Evolutionary conservation across 2,329 filamentous ascomycete genomes (phyloP), one percentile per base, ranked within the genome.

Genomic region (Shiraia sp.): DNA sequence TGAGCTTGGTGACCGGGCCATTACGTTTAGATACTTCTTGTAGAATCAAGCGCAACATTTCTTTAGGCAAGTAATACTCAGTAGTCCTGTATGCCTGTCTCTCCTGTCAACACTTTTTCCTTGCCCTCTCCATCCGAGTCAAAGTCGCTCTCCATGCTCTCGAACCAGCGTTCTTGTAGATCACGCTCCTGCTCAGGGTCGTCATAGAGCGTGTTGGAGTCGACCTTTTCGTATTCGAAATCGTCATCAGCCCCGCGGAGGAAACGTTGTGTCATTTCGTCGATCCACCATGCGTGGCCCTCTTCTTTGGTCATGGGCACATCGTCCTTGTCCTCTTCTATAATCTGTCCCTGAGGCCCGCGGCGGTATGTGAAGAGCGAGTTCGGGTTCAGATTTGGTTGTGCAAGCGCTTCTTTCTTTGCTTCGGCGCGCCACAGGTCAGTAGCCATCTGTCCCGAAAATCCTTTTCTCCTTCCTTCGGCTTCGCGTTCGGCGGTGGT

Each of bases 361-460:
- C 73, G 75, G 26, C 57, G 71, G 55, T 76, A 82, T 39, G 69
- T 76, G 49, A 77, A 73, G 47, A 73, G 74, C 32, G 71, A 71
- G 42, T 75, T 72, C 15, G 76, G 72, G 57, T 79, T 72, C 0
- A 76, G 72, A 57, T 79, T 72, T 0, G 79, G 77, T 49, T 80
- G 68, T n/a, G 72, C 70, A 14, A 87, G 70, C 8, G 81, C 82
- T 36, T 77, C 80, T 49, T 92, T 77, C 60, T 88, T 88, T 10
- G 85, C 85, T 66, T 95, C 89, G 12, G 87, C 86, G 19, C 89
- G 82, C 45, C 85, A 72, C 6, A 95, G 74, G 51, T 91, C 88
- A 1, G 88, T 83, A 63, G 95, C 87, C 4, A 95, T 78, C 10
- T 87, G 79, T 16, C 87, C 86, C 1, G 86, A 87, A 66, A 90